Percentiles rank a stretch among this genome's conserved stretches.
Conservation (phyloP, 345 rosid genomes). For the Euphorbia lathyris region DNA sequence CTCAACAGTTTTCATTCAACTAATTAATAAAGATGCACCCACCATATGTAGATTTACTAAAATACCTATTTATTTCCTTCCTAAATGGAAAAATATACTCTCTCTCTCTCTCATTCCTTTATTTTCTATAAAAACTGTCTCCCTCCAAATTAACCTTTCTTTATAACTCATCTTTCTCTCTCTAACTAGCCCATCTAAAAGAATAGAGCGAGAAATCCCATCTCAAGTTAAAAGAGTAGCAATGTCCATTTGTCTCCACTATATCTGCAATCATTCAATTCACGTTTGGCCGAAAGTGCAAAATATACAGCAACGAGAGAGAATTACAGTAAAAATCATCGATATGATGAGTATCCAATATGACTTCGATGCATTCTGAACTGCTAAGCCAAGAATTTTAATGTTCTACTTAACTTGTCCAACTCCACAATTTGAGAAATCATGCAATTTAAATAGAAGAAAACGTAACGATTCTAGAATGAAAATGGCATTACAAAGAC, state of each 20-base stretch:
- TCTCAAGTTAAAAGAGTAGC: slow-evolving; percentile 74
- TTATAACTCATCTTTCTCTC: too few species aligned
- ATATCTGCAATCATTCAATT: slow-evolving; percentile 23
- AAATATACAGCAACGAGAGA: slow-evolving; percentile 16
- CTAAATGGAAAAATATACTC: too few species aligned
- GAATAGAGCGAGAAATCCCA: too few species aligned
- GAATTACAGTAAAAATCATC: not conserved
- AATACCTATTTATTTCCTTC: too few species aligned
- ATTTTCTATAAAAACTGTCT: too few species aligned
- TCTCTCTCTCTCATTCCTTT: too few species aligned
- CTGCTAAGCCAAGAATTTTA: not conserved
- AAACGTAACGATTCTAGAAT: not conserved
- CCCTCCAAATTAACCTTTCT: too few species aligned
- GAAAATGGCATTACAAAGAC: not conserved
- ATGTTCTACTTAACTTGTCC: not conserved
- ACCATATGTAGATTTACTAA: too few species aligned
- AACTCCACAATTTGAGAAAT: not conserved
- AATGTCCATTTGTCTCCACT: slow-evolving; percentile 54
- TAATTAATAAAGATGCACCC: too few species aligned
- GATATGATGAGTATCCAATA: not conserved
- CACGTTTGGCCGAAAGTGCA: slow-evolving; percentile 11
- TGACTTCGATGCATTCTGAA: not conserved
- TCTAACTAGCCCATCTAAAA: too few species aligned
- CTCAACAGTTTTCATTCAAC: too few species aligned
- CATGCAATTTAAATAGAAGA: not conserved